Percentiles rank a stretch among this genome's conserved stretches.
phyloP scores from a whole-genome alignment of 495 filamentous ascomycete species.

The Podospora pseudopauciseta region DNA sequence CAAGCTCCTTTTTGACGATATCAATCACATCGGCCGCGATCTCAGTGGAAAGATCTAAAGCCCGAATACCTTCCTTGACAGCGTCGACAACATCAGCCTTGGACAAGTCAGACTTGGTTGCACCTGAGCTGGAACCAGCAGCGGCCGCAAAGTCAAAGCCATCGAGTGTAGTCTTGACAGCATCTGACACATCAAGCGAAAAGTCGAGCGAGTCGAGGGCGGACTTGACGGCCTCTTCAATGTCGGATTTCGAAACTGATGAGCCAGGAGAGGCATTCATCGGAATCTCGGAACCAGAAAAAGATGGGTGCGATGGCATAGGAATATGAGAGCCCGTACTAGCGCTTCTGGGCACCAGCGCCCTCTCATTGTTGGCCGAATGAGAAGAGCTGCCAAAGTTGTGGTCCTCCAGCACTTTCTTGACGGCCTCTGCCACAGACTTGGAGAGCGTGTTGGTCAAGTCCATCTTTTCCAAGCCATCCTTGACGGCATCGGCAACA shows the following conservation, averaged over 20 bases:
- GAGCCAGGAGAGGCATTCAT: not conserved
- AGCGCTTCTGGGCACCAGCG: constrained; percentile 15
- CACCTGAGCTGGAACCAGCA: constrained; percentile 12
- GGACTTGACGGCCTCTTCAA: constrained; percentile 4
- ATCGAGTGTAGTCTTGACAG: constrained; percentile 18
- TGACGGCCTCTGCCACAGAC: constrained; percentile 19
- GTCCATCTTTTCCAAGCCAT: constrained; percentile 28
- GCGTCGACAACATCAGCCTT: constrained; percentile 27
- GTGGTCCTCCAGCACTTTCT: constrained; percentile 20
- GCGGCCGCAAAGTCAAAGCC: constrained; percentile 10
- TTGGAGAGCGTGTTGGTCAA: constrained; percentile 11
- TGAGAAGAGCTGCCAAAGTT: constrained; percentile 19
- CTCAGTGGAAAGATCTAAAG: constrained; percentile 16
- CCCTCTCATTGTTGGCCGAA: not conserved
- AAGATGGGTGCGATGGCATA: not conserved
- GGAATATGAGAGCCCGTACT: not conserved
- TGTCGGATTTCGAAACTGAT: constrained; percentile 8
- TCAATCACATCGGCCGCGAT: constrained; percentile 12
- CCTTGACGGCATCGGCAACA: constrained; percentile 30
- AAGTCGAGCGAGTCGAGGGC: constrained; percentile 4
- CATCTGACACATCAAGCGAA: constrained; percentile 17
- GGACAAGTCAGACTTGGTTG: constrained; percentile 17
- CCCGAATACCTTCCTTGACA: constrained; percentile 29
- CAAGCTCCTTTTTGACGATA: constrained; percentile 12
- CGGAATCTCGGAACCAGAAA: not conserved